phyloP scores from a whole-genome alignment of 2,329 filamentous ascomycete species.

The Conoideocrella luteorostrata region DNA sequence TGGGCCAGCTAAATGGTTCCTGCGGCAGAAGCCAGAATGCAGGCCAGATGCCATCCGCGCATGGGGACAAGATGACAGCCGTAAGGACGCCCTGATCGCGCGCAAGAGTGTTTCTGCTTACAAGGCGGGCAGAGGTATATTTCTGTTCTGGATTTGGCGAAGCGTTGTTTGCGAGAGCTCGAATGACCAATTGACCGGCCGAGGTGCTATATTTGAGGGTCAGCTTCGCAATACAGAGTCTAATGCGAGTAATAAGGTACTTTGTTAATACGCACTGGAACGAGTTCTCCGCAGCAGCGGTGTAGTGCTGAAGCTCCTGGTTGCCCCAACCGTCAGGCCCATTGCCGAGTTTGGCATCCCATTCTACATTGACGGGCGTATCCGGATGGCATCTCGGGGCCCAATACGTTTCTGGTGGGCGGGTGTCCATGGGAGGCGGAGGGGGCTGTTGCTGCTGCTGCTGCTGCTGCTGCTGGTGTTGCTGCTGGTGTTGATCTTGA shows the following conservation, averaged over 20 bases:
- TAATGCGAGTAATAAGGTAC: too few relatives aligned
- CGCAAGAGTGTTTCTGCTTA: constrained; percentile 43
- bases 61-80: constrained; percentile 44
- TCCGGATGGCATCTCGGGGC: constrained; percentile 41
- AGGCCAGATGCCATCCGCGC: constrained; percentile 52
- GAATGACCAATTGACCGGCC: constrained; percentile 44
- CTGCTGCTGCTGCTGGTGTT: constrained; percentile 2
- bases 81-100: constrained; percentile 46
- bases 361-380: constrained; percentile 41
- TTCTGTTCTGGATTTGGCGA: constrained; percentile 30
- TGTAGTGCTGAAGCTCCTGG: constrained; percentile 54
- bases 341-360: constrained; percentile 46
- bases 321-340: constrained; percentile 58
- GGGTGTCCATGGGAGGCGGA: constrained; percentile 15
- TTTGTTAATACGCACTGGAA: constrained; percentile 41
- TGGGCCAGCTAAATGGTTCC: constrained; percentile 53
- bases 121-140: constrained; percentile 50
- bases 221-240: too few relatives aligned
- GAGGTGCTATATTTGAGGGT: constrained; percentile 28
- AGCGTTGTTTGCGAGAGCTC: constrained; percentile 36
- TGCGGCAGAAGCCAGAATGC: constrained; percentile 55
- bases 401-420: constrained; percentile 38
- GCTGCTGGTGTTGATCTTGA: constrained; percentile 11
- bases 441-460: constrained; percentile 11
- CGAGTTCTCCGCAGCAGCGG: constrained; percentile 39